Conservation (phyloP, 164 flowering plant species). For the Magnolia officinalis region DNA sequence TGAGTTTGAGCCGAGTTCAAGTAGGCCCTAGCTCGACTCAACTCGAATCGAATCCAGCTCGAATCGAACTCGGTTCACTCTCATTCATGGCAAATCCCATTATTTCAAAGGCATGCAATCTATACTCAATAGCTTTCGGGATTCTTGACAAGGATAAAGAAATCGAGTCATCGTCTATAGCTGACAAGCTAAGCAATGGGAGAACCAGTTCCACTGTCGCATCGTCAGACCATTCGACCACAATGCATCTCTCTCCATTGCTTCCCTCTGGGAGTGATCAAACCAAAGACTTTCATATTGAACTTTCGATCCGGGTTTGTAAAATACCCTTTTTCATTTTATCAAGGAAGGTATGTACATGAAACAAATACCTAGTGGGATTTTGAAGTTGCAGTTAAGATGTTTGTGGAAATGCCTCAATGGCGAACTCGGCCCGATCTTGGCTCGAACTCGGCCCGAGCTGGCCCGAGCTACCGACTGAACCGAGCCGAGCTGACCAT, state of each 20-base stretch:
- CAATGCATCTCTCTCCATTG: constrained; percentile 35
- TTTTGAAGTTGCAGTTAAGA: too few species aligned
- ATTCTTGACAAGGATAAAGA: constrained; percentile 9
- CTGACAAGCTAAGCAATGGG: not conserved
- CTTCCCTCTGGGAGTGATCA: constrained; percentile 15
- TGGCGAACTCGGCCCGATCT: too few species aligned
- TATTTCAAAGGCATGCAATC: constrained; percentile 6
- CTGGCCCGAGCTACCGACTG: too few species aligned
- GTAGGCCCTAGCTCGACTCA: too few species aligned
- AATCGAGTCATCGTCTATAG: not conserved
- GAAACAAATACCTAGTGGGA: too few species aligned
- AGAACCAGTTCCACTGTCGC: not conserved
- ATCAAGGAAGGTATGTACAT: too few species aligned
- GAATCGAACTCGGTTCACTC: not conserved
- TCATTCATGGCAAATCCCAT: constrained; percentile 2
- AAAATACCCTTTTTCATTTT: too few species aligned
- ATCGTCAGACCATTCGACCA: constrained; percentile 12
- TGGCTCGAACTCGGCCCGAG: too few species aligned
- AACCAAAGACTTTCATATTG: constrained; percentile 33
- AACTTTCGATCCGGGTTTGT: constrained; percentile 18
- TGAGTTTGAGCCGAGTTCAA: too few species aligned
- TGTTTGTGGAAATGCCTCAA: too few species aligned
- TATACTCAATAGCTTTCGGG: constrained; percentile 25
- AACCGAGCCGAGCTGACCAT: too few species aligned
- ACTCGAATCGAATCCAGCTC: too few species aligned